Conservation (phyloP, 106 monocot genomes). For the Gastrodia elata region DNA sequence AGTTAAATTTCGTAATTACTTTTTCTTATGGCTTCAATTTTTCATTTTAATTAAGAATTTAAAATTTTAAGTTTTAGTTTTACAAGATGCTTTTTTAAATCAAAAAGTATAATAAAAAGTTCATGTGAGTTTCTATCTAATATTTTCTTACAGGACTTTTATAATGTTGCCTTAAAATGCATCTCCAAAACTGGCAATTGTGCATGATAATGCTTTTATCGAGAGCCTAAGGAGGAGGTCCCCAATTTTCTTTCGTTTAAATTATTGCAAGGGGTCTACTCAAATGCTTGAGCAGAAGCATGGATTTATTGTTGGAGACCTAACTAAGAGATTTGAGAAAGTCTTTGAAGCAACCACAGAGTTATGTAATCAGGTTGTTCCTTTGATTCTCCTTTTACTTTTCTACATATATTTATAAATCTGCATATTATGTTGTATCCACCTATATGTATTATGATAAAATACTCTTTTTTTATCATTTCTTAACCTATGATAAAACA, state of each 20-base stretch:
- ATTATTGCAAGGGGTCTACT: slow-evolving; percentile 66
- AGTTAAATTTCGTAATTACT: too few relatives aligned
- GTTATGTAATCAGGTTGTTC: slow-evolving; percentile 57
- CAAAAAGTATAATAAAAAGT: too few relatives aligned
- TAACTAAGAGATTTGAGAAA: slow-evolving; percentile 79
- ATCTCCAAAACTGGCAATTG: slow-evolving; percentile 66
- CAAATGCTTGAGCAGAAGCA: slow-evolving; percentile 71
- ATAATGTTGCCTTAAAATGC: too few relatives aligned
- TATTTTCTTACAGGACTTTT: too few relatives aligned
- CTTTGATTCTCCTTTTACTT: neutral
- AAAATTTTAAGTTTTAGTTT: too few relatives aligned
- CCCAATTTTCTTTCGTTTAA: slow-evolving; percentile 45
- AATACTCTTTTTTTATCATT: neutral
- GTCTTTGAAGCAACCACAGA: slow-evolving; percentile 50
- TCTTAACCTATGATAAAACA: neutral
- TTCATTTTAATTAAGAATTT: too few relatives aligned
- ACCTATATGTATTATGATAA: neutral
- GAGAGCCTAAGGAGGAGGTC: slow-evolving; percentile 40
- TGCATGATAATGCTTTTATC: slow-evolving; percentile 50
- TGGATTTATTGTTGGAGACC: slow-evolving; percentile 82
- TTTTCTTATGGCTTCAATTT: too few relatives aligned
- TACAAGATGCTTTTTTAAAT: too few relatives aligned
- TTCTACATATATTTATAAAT: too few relatives aligned
- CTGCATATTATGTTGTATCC: neutral
- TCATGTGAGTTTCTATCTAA: too few relatives aligned